Evolutionary conservation across 192 early-diverging fungal genomes (phyloP), one percentile per base, ranked within the genome.

Genomic region (Linnemannia schmuckeri): DNA sequence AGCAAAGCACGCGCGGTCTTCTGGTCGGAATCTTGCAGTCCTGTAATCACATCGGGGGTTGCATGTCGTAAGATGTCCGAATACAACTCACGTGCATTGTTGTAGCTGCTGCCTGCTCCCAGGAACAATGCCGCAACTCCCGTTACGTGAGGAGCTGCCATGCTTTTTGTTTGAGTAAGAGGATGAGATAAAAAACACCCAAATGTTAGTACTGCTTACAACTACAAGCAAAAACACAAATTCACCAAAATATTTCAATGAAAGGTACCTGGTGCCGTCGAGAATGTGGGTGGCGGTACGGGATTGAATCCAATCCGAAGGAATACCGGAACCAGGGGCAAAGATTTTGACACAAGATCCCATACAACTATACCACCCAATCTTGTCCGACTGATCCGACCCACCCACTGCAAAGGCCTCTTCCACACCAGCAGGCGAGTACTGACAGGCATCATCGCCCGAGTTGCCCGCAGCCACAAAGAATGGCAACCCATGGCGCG

Each of bases 381-480:
- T 90, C 76, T 91, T 88, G 84, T 99, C 97, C 22, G 82, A 82
- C 27, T 91, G 92, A 88, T 95, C 94, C 6, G 95, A 94, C 42
- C 97, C 97, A 30, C 96, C 98, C 5, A 98, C 97, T 6, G 97
- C 93, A 83, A 98, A 94, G 33, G 96, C 97, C 75, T 94, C 91
- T 40, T 92, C 88, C 6, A 94, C 90, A 38, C 93, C 91, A 69
- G 96, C 96, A 22, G 98, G 98, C 41, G 96, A 97, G 89, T 92
- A 96, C 76, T 92, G 90, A 90, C 97, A 98, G 7, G 97, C 97
- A 66, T 98, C 96, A 41, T 88, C 87, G 75, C 94, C 94, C 82
- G 95, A 94, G 84, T 98, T 98, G 33, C 97, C 97, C 12, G 97
- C 97, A 37, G 97, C 97, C 12, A 98, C 97, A 38, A 96, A 95